Evolutionary conservation across 345 rosid genomes (phyloP).

Genomic region (Salix purpurea): DNA sequence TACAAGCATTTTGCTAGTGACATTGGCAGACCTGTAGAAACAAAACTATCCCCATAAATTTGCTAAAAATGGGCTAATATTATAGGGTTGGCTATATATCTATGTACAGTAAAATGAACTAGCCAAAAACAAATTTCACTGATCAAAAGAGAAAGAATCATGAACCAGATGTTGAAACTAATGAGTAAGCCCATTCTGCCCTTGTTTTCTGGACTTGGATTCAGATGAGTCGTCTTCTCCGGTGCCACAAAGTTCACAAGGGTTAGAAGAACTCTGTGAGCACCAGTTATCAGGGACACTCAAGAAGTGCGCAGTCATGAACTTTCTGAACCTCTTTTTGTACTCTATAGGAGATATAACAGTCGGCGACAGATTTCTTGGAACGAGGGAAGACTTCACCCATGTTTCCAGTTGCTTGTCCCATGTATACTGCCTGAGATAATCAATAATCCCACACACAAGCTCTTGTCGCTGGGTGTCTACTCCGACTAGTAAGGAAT

Average conservation of each 20-base stretch:
- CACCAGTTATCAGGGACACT: constrained; percentile 96
- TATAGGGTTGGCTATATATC: constrained; percentile 37
- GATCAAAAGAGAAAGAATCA: not conserved
- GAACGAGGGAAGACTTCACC: constrained; percentile 90
- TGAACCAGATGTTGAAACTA: constrained; percentile 8
- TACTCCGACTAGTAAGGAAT: constrained; percentile 86
- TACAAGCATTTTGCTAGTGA: constrained; percentile 7
- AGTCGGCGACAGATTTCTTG: constrained; percentile 76
- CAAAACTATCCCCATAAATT: constrained; percentile 45
- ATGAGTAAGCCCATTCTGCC: constrained; percentile 7
- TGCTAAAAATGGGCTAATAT: constrained; percentile 56
- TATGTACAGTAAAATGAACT: constrained; percentile 29
- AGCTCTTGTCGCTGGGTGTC: constrained; percentile 62
- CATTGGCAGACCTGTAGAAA: constrained; percentile 19
- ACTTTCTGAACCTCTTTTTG: constrained; percentile 89
- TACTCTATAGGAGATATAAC: constrained; percentile 88
- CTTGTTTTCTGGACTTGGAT: constrained; percentile 7
- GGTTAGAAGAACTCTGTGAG: constrained; percentile 31
- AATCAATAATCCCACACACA: constrained; percentile 95
- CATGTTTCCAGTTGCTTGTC: constrained; percentile 96
- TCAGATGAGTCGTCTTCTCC: constrained; percentile 21
- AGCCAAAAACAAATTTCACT: not conserved
- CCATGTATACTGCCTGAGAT: constrained; percentile 95
- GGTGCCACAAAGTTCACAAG: constrained; percentile 39
- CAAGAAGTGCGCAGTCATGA: constrained; percentile 77